Percentiles rank a stretch among this genome's conserved stretches.
Conservation (phyloP, 73 alveolate genomes). For the Tetrahymena malaccensis region DNA sequence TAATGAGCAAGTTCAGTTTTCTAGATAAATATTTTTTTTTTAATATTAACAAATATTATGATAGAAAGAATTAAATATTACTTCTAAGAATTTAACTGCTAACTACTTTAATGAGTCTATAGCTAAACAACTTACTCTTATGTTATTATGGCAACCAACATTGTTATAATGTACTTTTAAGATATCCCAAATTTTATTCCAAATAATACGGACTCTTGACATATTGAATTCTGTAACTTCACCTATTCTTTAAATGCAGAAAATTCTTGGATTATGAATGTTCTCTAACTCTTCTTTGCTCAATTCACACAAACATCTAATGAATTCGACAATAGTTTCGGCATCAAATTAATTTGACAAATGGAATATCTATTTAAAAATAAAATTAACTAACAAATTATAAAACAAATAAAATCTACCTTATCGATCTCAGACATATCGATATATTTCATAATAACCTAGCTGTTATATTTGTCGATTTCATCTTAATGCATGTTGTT, state of each 20-base stretch:
- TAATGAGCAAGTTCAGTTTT: constrained; percentile 59
- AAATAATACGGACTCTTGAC: constrained; percentile 67
- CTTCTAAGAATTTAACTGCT: constrained; percentile 60
- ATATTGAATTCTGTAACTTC: constrained; percentile 84
- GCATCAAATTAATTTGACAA: constrained; percentile 62
- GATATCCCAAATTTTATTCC: constrained; percentile 78
- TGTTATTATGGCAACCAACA: constrained; percentile 67
- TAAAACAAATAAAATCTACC: background rate
- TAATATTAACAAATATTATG: background rate
- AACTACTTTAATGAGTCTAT: constrained; percentile 73
- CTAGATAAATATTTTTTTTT: background rate
- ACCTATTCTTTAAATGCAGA: constrained; percentile 69
- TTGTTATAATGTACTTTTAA: constrained; percentile 68
- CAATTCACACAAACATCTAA: constrained; percentile 62
- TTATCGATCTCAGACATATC: background rate
- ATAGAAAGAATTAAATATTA: background rate
- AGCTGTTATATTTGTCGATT: background rate
- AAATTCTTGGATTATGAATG: constrained; percentile 41
- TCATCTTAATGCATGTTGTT: background rate
- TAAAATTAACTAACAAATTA: background rate
- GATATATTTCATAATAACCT: background rate
- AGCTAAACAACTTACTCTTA: constrained; percentile 55
- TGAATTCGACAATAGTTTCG: constrained; percentile 69
- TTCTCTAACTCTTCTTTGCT: constrained; percentile 61
- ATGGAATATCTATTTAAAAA: constrained; percentile 46